Evolutionary conservation across 306 rosid genomes (phyloP).

Genomic region (Dalbergia cultrata): DNA sequence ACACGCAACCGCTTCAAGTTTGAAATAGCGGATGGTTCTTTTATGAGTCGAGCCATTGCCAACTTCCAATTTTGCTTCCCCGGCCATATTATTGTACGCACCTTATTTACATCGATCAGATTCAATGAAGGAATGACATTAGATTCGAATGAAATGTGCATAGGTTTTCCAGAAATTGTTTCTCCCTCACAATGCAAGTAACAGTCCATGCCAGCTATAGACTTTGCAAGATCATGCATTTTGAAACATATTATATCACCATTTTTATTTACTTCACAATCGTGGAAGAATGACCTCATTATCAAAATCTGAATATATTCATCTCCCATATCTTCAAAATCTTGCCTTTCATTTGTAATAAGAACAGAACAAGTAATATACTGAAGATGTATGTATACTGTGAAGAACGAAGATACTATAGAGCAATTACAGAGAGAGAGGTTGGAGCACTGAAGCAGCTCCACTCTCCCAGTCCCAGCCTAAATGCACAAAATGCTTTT

Average conservation of each 20-base stretch:
- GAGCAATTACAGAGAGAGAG: no score
- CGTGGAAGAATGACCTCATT: slow-evolving; percentile 2
- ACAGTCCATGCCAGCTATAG: not conserved
- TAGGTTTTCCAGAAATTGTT: not conserved
- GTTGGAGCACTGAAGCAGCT: no score
- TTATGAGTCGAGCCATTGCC: not conserved
- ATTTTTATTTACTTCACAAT: not conserved
- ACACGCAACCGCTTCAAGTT: slow-evolving; percentile 1
- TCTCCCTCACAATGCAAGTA: not conserved
- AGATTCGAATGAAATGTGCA: slow-evolving; percentile 1
- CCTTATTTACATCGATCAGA: not conserved
- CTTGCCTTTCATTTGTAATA: not conserved
- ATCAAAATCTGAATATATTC: not conserved
- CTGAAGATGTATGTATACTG: no score
- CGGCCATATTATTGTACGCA: not conserved
- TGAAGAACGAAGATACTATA: no score
- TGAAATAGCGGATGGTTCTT: not conserved
- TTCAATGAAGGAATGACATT: not conserved
- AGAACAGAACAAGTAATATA: no score
- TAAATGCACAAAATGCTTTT: no score
- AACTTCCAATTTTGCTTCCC: slow-evolving; percentile 1
- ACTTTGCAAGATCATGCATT: not conserved
- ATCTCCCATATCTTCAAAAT: not conserved
- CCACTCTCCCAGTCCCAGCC: no score
- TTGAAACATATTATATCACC: not conserved